Evolutionary conservation across 2,329 filamentous ascomycete genomes (phyloP), one percentile per base, ranked within the genome.

Genomic region (Orbilia oligospora): DNA sequence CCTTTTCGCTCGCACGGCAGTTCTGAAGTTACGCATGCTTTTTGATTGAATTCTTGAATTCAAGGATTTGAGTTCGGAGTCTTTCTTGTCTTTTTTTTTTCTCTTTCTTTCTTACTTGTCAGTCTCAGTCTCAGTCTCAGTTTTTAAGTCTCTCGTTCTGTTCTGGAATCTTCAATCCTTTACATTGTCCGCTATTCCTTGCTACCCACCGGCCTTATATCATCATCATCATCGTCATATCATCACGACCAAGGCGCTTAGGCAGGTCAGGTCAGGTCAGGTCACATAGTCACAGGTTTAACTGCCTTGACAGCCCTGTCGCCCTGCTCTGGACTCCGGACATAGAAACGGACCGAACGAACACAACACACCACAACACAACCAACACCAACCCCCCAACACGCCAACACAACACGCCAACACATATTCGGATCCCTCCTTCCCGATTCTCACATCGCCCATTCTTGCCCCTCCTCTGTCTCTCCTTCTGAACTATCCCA

Each of bases 231-330:
- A 53, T 55, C 33, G 44, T 49, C 44, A 41, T 38, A 27, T 53
- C 30, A 49, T 55, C 71, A 61, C 63, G 65, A 49, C 48, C 71
- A 61, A 53, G 65, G 71, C 71, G 71, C 71, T 76, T 76, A 76
- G 53, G 30, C 64, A 46, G 41, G 61, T 49, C 41, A 65, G 56
- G 53, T 55, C 38, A 61, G 56, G 53, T 61, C 55, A 38, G 55
- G 58, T 64, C 41, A 64, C n/a, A 65, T 33, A 33, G 58, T 73
- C 70, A 73, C 70, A 67, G 44, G 70, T 38, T 27, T 20, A 51
- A 46, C 44, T 18, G 44, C 44, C 44, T 46, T 18, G n/a, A 46
- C 44, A 46, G 38, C 38, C 38, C 38, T 41, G 38, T 41, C 12
- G 12, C 36, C n/a, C 12, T 10, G 6, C 36, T 38, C 4, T 10